A percentile compares a stretch with the other conserved stretches of the same genome.
Evolutionary conservation across 2,329 filamentous ascomycete species (phyloP).

Genomic region (Fusarium veterinarium): DNA sequence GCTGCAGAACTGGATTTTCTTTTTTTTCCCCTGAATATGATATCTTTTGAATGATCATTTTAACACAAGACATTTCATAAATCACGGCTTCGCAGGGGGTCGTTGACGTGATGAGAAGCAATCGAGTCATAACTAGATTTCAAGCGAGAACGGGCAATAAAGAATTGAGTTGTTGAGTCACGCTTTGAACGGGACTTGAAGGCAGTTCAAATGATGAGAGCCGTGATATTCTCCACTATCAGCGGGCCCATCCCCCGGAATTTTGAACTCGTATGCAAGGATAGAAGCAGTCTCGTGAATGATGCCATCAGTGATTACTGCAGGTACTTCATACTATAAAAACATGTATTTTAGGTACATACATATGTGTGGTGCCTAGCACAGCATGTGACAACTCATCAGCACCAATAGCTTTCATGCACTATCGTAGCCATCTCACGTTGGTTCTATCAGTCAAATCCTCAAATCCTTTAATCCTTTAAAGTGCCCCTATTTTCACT

Average conservation of each 20-base stretch:
- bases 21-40: not conserved
- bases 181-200: not conserved
- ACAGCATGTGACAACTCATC: not conserved
- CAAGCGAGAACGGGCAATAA: not conserved
- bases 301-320: conserved; percentile 9
- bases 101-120: conserved; percentile 34
- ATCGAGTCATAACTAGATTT: not conserved
- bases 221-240: conserved; percentile 30
- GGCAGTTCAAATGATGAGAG: conserved; percentile 10
- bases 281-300: conserved; percentile 7
- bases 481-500: conserved; percentile 26
- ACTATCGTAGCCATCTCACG: not conserved
- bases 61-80: conserved; percentile 10
- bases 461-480: conserved; percentile 9
- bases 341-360: not conserved
- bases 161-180: not conserved
- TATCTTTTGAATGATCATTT: not conserved
- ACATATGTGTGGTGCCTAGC: not conserved
- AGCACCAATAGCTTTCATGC: not conserved
- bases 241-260: conserved; percentile 41
- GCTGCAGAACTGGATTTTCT: not conserved
- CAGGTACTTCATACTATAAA: conserved; percentile 7
- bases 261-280: conserved; percentile 24
- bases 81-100: conserved; percentile 36
- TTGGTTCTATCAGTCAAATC: not conserved